Base-by-base conservation (phyloP, 1,284 basidiomycete species). In the Trichosporon ovoides region DNA sequence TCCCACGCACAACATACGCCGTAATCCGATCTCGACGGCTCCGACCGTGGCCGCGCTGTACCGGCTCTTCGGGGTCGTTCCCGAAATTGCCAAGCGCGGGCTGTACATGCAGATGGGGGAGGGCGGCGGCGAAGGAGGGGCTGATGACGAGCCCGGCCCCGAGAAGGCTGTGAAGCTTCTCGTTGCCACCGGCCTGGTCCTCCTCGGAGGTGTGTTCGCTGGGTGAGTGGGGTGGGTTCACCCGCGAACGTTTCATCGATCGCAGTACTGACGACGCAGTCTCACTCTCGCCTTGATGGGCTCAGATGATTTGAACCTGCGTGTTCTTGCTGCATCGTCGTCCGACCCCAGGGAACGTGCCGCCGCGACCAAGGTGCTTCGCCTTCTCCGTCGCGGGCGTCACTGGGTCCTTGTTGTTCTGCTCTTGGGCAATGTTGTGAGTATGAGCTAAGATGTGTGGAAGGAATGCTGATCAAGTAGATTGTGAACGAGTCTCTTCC, bases 321-420 rank as follows among this genome's bases (percentile, higher is more conserved):
- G 90, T 28, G 93, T 96, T 1, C 81, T 95, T 22, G 81, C 88
- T 1, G 82, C 85, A 0, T 89, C 89, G 1, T 93, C 91, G 0
- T 87, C 86, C 19, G 83, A 92, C 68, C 68, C 77, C 1, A 79
- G 72, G 43, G 88, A 92, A 73, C 82, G 83, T 64, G 71, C 74
- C 55, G 86, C 91, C 59, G 91, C 90, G 0, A 80, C 82, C 62
- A 88, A 84, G 79, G 91, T 94, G 1, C 76, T 92, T 38, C 80
- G 78, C n/a, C 80, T 97, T 2, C 84, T 97, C 76, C 80, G 79
- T 53, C 86, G 83, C 68, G 91, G 93, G 0, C 83, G 91, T 12
- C 94, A 97, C 76, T 97, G 94, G 93, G 91, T 97, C 12, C 83
- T 97, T 19, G 91, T 95, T 52, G 88, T 91, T 7, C 81, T 96